Evolutionary conservation across 1,284 basidiomycete species (phyloP).

Genomic region (Trametes hirsuta): DNA sequence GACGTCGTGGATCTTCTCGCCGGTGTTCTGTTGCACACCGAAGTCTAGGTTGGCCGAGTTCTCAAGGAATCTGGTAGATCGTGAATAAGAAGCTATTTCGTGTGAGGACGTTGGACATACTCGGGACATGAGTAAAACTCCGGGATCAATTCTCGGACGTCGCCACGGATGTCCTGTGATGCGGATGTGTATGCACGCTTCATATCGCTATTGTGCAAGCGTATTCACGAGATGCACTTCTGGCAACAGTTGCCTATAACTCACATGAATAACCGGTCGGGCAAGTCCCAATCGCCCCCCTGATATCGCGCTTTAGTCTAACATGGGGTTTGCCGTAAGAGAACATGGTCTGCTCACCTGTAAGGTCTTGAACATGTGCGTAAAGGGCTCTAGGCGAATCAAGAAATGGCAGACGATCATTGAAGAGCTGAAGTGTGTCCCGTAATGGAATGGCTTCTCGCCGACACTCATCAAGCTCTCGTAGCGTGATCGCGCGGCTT

Average conservation of each 20-base stretch:
- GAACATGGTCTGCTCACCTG: slow-evolving; percentile 49
- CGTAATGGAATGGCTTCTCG: slow-evolving; percentile 90
- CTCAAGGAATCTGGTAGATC: slow-evolving; percentile 62
- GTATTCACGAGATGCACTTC: not conserved
- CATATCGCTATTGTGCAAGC: slow-evolving; percentile 55
- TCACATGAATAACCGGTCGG: slow-evolving; percentile 87
- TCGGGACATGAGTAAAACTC: slow-evolving; percentile 88
- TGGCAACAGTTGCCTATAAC: slow-evolving; percentile 14
- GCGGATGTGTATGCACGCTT: slow-evolving; percentile 85
- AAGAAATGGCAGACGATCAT: slow-evolving; percentile 97
- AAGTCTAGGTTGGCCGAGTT: slow-evolving; percentile 81
- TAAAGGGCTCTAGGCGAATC: slow-evolving; percentile 89
- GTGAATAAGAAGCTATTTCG: slow-evolving; percentile 1
- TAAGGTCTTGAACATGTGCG: slow-evolving; percentile 89
- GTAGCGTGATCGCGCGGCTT: slow-evolving; percentile 79
- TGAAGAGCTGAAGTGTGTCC: slow-evolving; percentile 95
- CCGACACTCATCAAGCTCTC: slow-evolving; percentile 78
- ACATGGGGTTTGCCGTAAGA: not conserved
- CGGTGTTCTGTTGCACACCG: slow-evolving; percentile 80
- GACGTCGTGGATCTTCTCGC: slow-evolving; percentile 86
- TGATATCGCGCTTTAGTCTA: slow-evolving; percentile 29
- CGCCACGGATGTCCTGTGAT: slow-evolving; percentile 84
- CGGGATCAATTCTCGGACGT: slow-evolving; percentile 93
- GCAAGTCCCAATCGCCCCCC: slow-evolving; percentile 96
- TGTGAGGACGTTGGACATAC: slow-evolving; percentile 40